Evolutionary conservation across 768 basidiomycete genomes (phyloP).

Genomic region (Gloeostereum incarnatum): DNA sequence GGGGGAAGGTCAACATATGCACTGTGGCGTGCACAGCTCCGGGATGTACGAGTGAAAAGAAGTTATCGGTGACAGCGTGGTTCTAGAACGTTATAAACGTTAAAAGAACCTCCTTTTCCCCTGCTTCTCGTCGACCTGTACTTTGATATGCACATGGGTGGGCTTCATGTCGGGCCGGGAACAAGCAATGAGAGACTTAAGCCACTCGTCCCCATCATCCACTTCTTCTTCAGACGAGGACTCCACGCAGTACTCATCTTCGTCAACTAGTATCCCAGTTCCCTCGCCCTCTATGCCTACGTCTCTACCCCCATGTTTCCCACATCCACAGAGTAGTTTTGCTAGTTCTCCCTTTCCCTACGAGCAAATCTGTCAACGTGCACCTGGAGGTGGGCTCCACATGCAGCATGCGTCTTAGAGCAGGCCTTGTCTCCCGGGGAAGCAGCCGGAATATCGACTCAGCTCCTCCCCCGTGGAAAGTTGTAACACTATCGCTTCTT

Average conservation of each 20-base stretch:
- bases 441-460: constrained; percentile 96
- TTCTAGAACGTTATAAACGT: constrained; percentile 1
- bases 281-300: constrained; percentile 23
- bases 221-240: constrained; percentile 70
- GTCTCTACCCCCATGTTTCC: too few relatives aligned
- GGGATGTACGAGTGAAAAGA: not conserved
- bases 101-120: constrained; percentile 72
- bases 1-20: not conserved
- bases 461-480: constrained; percentile 66
- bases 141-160: constrained; percentile 66
- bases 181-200: constrained; percentile 66
- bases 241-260: too few relatives aligned
- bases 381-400: constrained; percentile 85
- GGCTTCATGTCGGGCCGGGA: constrained; percentile 34
- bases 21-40: not conserved
- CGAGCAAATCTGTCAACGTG: constrained; percentile 85
- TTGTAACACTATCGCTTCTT: constrained; percentile 45
- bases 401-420: constrained; percentile 88
- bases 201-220: constrained; percentile 87
- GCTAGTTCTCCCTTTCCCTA: constrained; percentile 66
- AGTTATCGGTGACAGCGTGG: constrained; percentile 1
- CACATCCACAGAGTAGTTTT: constrained; percentile 77
- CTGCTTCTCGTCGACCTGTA: constrained; percentile 64
- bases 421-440: constrained; percentile 85
- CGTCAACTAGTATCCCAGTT: constrained; percentile 16